phyloP scores from a whole-genome alignment of 371 early-diverging fungal genomes.

The Mucor racemosus region DNA sequence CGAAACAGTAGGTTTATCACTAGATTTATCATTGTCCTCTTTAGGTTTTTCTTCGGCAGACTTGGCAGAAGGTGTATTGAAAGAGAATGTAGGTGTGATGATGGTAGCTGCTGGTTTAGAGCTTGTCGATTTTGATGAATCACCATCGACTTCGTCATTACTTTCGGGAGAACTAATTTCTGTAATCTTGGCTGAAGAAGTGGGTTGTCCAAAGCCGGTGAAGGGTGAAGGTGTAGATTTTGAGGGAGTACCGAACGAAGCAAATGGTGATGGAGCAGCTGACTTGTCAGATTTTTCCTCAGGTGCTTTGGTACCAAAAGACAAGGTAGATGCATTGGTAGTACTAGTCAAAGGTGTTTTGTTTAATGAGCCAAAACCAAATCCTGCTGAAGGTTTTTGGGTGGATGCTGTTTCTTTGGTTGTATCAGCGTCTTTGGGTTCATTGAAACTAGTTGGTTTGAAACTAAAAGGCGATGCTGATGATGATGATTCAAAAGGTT shows the following conservation, averaged over 20 bases:
- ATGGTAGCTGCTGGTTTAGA: not conserved
- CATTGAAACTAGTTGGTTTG: not conserved
- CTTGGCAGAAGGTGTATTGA: not conserved
- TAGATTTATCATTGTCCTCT: not conserved
- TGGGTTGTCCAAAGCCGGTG: constrained; percentile 9
- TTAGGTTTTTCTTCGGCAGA: not conserved
- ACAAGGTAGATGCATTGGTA: not conserved
- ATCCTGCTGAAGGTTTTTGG: not conserved
- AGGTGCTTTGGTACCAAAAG: not conserved
- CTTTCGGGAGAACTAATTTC: not conserved
- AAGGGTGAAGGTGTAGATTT: constrained; percentile 2
- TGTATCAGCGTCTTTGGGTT: not conserved
- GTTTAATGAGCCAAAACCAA: not conserved
- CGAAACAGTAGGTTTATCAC: not conserved
- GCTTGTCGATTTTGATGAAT: no score
- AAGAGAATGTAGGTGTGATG: not conserved
- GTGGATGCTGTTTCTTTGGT: not conserved
- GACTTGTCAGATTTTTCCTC: not conserved
- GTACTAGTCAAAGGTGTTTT: not conserved
- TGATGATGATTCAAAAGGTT: not conserved
- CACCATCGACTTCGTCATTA: not conserved
- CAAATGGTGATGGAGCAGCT: constrained; percentile 1
- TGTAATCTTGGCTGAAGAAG: not conserved
- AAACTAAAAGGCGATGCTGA: constrained; percentile 5
- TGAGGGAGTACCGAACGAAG: not conserved